A percentile compares a stretch with the other conserved stretches of the same genome.
These are phyloP conservation scores for Pistacia integerrima DNA, from an alignment of 345 rosid genomes.

Conservation along the genomic window DNA sequence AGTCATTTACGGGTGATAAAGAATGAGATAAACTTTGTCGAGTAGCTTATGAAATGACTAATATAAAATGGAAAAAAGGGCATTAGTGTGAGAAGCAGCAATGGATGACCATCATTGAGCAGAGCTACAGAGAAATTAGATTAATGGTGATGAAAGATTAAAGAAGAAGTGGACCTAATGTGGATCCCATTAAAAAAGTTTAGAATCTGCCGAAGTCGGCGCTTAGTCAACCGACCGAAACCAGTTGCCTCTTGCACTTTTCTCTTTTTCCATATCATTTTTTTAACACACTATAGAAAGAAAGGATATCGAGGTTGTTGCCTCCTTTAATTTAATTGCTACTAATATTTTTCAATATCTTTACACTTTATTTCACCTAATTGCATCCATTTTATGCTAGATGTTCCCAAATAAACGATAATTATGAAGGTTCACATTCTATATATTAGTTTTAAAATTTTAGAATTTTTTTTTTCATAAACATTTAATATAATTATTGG, in stretches of 20 bases:
- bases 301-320: no score
- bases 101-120: background rate
- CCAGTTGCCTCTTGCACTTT: background rate
- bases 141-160: no score
- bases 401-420: no score
- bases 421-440: no score
- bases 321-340: no score
- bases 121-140: background rate
- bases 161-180: background rate
- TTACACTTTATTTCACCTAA: no score
- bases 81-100: background rate
- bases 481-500: no score
- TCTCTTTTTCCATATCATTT: background rate
- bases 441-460: no score
- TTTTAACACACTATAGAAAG: no score
- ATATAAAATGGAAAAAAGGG: background rate
- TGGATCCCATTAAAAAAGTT: conserved; percentile 5
- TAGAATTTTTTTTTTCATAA: no score
- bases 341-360: no score
- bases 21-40: background rate
- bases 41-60: background rate
- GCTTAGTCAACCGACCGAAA: background rate
- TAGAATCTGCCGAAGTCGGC: background rate
- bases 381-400: no score
- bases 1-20: background rate